Evolutionary conservation across 805 yeast genomes (phyloP), one percentile per base, ranked within the genome.

Genomic region (Phaffomyces antillensis): DNA sequence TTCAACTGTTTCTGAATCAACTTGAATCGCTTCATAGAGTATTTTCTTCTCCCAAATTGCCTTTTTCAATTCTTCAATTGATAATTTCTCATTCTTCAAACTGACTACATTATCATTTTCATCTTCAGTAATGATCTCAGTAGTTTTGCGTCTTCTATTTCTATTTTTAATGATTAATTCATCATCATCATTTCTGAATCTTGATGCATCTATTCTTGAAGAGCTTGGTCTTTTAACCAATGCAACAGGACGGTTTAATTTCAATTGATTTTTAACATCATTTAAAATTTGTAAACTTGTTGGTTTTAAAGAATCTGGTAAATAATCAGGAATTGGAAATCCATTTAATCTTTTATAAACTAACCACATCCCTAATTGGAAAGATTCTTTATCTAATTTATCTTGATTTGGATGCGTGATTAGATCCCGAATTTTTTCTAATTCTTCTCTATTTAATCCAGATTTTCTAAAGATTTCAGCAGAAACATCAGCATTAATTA

Each of bases 321-420:
- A 74, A 42, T 79, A 70, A 28, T 72, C 62, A 8, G 99, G 99
- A 41, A 93, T 66, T 15, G 84, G 87, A 50, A 75, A 78, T 1
- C 97, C 97, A 60, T 89, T 90, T 59, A 91, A 71, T 49, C 91
- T 76, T 60, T 96, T 78, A 66, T 93, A 91, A 38, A 91, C 90
- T 46, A 91, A 70, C 71, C 93, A 97, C 98, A 91, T 93, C 24
- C 98, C 97, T 41, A 91, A 91, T 0, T 96, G 86, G 69, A 91
- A 93, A 63, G 90, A 96, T 62, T 91, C 96, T 56, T 81, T 81
- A 62, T 88, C 89, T 52, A 91, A 76, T 61, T 79, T 83, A 2
- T 98, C 96, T 46, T 84, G 76, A 62, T 91, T 87, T 43, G 84
- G 81, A 16, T 83, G 76, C 61, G 93, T 96, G 41, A 90, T 78